These are phyloP conservation scores for Halophytophthora polymorphica DNA, from an alignment of 352 stramenopile genomes.

Conservation along the genomic window DNA sequence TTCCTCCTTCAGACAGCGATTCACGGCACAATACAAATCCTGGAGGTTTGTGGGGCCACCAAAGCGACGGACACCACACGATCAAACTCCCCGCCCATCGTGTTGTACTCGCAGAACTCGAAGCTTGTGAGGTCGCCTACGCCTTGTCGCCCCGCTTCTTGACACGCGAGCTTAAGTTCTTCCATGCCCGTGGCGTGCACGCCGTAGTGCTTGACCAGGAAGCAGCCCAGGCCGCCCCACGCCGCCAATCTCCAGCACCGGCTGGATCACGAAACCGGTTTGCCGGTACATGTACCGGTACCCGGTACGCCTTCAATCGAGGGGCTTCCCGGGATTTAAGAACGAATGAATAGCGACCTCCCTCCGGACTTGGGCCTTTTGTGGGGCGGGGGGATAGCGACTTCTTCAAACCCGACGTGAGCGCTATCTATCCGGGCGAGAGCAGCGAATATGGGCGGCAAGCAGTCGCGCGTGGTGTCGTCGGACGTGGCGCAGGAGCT, in stretches of 20 bases:
- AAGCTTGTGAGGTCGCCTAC: conserved; percentile 86
- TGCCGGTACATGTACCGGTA: too few relatives aligned
- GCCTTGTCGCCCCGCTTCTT: conserved; percentile 69
- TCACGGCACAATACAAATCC: conserved; percentile 81
- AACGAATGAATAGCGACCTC: too few relatives aligned
- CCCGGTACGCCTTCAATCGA: too few relatives aligned
- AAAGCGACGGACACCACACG: conserved; percentile 87
- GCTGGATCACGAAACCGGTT: too few relatives aligned
- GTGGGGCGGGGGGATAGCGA: not conserved
- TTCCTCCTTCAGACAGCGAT: conserved; percentile 77
- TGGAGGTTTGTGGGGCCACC: conserved; percentile 88
- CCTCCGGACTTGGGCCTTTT: too few relatives aligned
- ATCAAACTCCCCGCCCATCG: conserved; percentile 87
- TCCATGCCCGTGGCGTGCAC: conserved; percentile 88
- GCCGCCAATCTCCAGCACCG: conserved; percentile 87
- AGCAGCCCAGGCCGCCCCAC: conserved; percentile 88
- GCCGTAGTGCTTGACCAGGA: conserved; percentile 84
- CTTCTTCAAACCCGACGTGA: conserved; percentile 34
- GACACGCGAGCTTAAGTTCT: conserved; percentile 81
- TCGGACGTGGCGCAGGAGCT: conserved; percentile 57
- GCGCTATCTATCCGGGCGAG: conserved; percentile 6
- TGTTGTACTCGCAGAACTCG: conserved; percentile 89
- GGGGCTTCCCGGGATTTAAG: too few relatives aligned
- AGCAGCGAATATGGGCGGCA: conserved; percentile 57
- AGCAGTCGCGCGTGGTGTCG: conserved; percentile 73